Percentiles rank a stretch among this genome's conserved stretches.
These are phyloP conservation scores for Cardamine chenopodiifolia DNA, from an alignment of 345 rosid genomes.

Conservation along the genomic window DNA sequence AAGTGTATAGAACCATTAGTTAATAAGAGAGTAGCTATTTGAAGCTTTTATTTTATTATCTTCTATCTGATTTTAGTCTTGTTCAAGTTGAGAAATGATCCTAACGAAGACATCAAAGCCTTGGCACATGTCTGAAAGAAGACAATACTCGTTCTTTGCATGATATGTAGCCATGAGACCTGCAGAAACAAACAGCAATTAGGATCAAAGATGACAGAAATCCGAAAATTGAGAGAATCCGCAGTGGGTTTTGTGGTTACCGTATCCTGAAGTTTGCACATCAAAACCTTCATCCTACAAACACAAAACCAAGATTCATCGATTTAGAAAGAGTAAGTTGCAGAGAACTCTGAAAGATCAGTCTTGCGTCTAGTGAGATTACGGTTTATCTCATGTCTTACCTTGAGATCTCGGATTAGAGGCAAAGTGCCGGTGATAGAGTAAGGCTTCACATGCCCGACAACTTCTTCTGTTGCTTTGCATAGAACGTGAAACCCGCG, in stretches of 20 bases:
- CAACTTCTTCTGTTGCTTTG: constrained; percentile 89
- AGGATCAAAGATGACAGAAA: background rate
- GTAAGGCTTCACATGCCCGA: constrained; percentile 91
- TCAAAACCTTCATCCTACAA: constrained; percentile 94
- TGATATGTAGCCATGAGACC: constrained; percentile 97
- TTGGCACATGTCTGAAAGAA: constrained; percentile 88
- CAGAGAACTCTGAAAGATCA: constrained; percentile 11
- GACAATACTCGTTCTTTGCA: constrained; percentile 95
- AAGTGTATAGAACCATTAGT: constrained; percentile 33
- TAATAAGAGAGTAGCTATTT: constrained; percentile 19
- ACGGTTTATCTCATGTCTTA: constrained; percentile 31
- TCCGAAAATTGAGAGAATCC: background rate
- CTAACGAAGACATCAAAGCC: constrained; percentile 75
- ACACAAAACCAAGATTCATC: constrained; percentile 2
- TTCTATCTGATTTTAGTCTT: constrained; percentile 36
- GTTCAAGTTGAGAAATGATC: constrained; percentile 80
- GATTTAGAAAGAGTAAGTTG: background rate
- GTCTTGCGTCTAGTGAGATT: background rate
- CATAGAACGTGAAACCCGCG: constrained; percentile 81
- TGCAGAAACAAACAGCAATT: constrained; percentile 34
- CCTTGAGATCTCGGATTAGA: constrained; percentile 85
- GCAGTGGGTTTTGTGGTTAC: constrained; percentile 44
- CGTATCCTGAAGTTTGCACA: constrained; percentile 92
- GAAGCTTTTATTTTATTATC: constrained; percentile 18
- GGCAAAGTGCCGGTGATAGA: constrained; percentile 95